phyloP scores from a whole-genome alignment of 2,329 filamentous ascomycete species.

The Blastomyces emzantsi region DNA sequence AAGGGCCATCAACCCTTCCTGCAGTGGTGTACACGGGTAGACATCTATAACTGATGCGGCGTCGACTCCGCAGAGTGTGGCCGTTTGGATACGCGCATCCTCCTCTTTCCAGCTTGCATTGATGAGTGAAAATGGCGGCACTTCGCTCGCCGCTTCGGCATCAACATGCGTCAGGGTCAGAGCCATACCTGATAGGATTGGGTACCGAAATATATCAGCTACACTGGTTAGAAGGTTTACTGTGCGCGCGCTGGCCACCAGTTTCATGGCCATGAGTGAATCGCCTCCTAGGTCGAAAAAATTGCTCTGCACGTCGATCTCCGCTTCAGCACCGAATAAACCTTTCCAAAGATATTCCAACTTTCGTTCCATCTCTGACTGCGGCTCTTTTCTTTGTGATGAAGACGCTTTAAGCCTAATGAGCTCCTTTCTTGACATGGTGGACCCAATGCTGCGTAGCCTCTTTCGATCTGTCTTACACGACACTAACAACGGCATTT shows the following conservation, averaged over 20 bases:
- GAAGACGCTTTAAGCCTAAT: conserved; percentile 12
- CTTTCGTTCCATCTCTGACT: conserved; percentile 22
- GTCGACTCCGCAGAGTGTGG: conserved; percentile 17
- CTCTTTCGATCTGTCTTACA: conserved; percentile 30
- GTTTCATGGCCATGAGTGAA: conserved; percentile 24
- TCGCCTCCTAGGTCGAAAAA: conserved; percentile 24
- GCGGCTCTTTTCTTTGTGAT: conserved; percentile 13
- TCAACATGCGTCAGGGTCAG: conserved; percentile 6
- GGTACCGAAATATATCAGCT: conserved; percentile 24
- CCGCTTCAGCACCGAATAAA: conserved; percentile 21
- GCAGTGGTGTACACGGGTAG: conserved; percentile 29
- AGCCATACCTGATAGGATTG: conserved; percentile 31
- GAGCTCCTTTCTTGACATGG: conserved; percentile 18
- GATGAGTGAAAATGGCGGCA: conserved; percentile 17
- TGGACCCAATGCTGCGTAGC: conserved; percentile 23
- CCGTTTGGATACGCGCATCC: conserved; percentile 10
- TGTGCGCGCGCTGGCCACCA: conserved; percentile 20
- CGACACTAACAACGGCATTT: conserved; percentile 30
- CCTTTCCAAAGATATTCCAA: conserved; percentile 27
- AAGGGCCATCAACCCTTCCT: conserved; percentile 35
- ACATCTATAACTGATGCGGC: conserved; percentile 22
- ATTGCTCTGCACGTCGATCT: conserved; percentile 17
- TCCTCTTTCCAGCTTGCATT: conserved; percentile 7
- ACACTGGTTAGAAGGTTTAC: conserved; percentile 19
- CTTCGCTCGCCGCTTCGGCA: conserved; percentile 3